Evolutionary conservation across 148 eudicot species (phyloP).

Genomic region (Diospyros lotus): DNA sequence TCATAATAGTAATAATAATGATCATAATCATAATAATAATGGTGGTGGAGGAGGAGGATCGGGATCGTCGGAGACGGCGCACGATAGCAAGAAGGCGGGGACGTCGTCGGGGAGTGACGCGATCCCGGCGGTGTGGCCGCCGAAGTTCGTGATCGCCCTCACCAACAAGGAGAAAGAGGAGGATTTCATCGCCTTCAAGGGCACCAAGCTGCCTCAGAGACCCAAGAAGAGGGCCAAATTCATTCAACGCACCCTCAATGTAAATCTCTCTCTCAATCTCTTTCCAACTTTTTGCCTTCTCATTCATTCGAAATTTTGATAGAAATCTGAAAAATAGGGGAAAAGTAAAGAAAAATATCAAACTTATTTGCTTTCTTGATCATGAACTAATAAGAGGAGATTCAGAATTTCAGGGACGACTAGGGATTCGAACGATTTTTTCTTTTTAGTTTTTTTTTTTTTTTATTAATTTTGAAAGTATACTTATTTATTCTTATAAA

Average conservation of each 20-base stretch:
- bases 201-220: constrained; percentile 86
- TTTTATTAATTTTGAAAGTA: no score
- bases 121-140: constrained; percentile 31
- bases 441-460: no score
- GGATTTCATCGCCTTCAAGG: constrained; percentile 82
- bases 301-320: neutral
- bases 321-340: no score
- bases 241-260: constrained; percentile 89
- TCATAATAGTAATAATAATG: constrained; percentile 19
- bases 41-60: constrained; percentile 31
- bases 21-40: neutral
- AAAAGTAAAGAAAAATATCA: no score
- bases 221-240: constrained; percentile 93
- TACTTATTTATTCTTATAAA: no score
- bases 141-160: constrained; percentile 41
- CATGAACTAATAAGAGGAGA: no score
- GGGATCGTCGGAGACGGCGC: constrained; percentile 51
- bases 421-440: no score
- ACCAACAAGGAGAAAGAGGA: constrained; percentile 90
- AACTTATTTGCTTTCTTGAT: no score
- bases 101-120: constrained; percentile 57
- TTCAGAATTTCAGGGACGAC: no score
- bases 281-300: neutral
- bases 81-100: constrained; percentile 47
- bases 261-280: constrained; percentile 25